Base-by-base conservation (phyloP, 1,139 yeast species). In the Yamadazyma sp. region DNA sequence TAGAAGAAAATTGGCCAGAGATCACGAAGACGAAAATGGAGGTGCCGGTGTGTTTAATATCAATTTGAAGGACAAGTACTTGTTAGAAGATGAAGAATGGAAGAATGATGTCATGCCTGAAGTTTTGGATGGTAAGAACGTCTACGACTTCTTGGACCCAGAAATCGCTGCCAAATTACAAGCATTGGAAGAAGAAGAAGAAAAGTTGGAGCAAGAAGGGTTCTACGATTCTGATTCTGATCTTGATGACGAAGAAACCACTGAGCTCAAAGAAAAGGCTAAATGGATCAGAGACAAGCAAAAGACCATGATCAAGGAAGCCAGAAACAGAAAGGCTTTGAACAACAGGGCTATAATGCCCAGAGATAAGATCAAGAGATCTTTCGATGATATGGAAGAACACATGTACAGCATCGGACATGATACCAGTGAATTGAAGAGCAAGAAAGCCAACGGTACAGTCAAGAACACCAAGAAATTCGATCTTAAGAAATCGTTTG, bases 31-130 rank as follows among this genome's bases (percentile, higher is more conserved):
- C 34, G 96, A 87, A 62, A 88, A 92, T 55, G 98, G 98, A 59
- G 98, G 98, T 61, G 97, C 98, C 23, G 98, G 98, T 75, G 98
- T 92, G 29, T 92, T 72, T 75, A 92, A 89, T 69, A 81, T 92
- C 57, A 88, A 94, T 70, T 76, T 91, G 69, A 87, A 89, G 66
- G 98, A 91, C 56, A 85, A 84, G 55, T 92, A 92, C 67, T 56
- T 92, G 46, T 75, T 92, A 53, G 98, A 92, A 52, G 94, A 94
- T 59, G 98, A 91, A 34, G 95, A 87, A 47, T 92, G 99, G 99
- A 92, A 92, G 78, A 80, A 88, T 50, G 99, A 92, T 63, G 77
- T 84, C 49, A 89, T 94, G 89, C 99, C 99, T 18, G 99, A 92
- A 73, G 77, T 92, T 41, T 73, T 92, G 62, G 91, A 92, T 56